Conservation (phyloP, 805 yeast species). For the Candida orba region DNA sequence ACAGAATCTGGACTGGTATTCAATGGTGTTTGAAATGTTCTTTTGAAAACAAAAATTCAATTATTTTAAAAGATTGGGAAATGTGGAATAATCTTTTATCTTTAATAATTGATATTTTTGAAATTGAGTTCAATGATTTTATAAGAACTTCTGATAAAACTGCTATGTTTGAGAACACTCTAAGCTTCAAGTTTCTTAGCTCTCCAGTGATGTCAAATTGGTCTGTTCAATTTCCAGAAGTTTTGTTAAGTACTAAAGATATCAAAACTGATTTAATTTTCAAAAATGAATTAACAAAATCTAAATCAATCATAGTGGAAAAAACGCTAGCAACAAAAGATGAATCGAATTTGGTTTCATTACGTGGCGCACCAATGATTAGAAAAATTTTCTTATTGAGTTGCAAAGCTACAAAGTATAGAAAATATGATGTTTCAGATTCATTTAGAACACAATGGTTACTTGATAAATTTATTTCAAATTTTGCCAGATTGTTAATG, state of each 20-base stretch:
- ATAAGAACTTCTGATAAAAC: not conserved
- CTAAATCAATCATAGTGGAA: slow-evolving; percentile 9
- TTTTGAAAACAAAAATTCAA: slow-evolving; percentile 6
- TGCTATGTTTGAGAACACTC: slow-evolving; percentile 2
- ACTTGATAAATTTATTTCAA: not conserved
- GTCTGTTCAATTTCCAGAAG: slow-evolving; percentile 10
- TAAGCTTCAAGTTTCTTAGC: slow-evolving; percentile 8
- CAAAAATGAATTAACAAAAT: slow-evolving; percentile 11
- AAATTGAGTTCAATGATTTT: slow-evolving; percentile 7
- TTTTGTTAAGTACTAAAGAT: slow-evolving; percentile 4
- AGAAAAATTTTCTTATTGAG: slow-evolving; percentile 6
- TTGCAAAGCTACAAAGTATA: not conserved
- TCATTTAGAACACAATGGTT: not conserved
- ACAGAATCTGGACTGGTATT: slow-evolving; percentile 22
- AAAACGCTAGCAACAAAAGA: not conserved
- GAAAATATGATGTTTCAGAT: not conserved
- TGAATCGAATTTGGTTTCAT: not conserved
- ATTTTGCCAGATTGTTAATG: not conserved
- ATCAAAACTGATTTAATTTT: slow-evolving; percentile 8
- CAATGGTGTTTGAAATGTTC: slow-evolving; percentile 27
- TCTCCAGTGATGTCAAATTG: slow-evolving; percentile 10
- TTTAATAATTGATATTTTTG: slow-evolving; percentile 16
- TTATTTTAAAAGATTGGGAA: slow-evolving; percentile 12
- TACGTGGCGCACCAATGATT: slow-evolving; percentile 7
- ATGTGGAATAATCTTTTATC: slow-evolving; percentile 18